Evolutionary conservation across 306 rosid genomes (phyloP).

Genomic region (Echinosophora koreensis): DNA sequence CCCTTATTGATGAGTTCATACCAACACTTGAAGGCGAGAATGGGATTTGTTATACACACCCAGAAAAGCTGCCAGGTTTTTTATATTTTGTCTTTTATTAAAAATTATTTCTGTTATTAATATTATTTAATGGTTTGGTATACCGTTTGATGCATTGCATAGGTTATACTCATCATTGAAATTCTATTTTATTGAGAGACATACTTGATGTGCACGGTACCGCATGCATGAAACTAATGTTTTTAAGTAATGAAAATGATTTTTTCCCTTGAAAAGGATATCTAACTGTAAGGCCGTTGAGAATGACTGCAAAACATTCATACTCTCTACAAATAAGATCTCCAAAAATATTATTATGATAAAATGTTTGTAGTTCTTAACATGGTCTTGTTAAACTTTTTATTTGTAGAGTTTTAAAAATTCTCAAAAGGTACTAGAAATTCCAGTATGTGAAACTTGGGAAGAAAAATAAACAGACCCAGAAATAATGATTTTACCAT

Average conservation of each 20-base stretch:
- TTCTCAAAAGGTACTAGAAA: background rate
- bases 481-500: background rate
- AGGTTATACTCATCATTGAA: constrained; percentile 17
- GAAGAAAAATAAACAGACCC: background rate
- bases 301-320: constrained; percentile 31
- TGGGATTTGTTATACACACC: constrained; percentile 97
- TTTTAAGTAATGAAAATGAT: constrained; percentile 15
- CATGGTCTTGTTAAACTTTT: background rate
- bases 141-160: constrained; percentile 41
- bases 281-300: constrained; percentile 43
- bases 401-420: background rate
- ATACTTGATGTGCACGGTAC: constrained; percentile 45
- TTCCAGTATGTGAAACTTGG: background rate
- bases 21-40: constrained; percentile 87
- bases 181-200: constrained; percentile 35
- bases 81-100: background rate
- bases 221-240: constrained; percentile 39
- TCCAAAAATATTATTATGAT: background rate
- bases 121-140: constrained; percentile 2
- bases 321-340: background rate
- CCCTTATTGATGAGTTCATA: constrained; percentile 84
- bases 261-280: constrained; percentile 3
- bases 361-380: background rate
- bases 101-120: background rate
- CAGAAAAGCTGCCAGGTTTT: constrained; percentile 89